These are phyloP conservation scores for Pichia pseudocactophila DNA, from an alignment of 805 yeast species.

Conservation along the genomic window DNA sequence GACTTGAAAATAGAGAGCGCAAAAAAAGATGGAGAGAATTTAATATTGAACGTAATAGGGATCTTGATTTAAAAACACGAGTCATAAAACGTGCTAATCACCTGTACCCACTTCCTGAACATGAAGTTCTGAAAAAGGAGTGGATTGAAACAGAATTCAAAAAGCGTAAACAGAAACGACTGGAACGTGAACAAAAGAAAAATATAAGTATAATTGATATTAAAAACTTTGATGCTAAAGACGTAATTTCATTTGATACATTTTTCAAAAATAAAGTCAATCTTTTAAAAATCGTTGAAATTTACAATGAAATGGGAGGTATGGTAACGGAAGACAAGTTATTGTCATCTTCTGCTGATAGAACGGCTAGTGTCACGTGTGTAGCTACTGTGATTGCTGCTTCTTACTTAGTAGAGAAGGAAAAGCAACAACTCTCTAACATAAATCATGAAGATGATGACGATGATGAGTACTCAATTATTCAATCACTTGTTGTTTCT, in stretches of 20 bases:
- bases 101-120: constrained; percentile 53
- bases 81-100: constrained; percentile 62
- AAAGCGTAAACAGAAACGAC: constrained; percentile 52
- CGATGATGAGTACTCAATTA: constrained; percentile 18
- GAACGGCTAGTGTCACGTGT: constrained; percentile 19
- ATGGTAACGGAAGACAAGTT: constrained; percentile 13
- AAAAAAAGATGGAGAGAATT: constrained; percentile 80
- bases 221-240: constrained; percentile 7
- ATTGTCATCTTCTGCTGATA: constrained; percentile 11
- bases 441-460: constrained; percentile 9
- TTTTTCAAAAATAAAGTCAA: constrained; percentile 9
- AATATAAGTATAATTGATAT: constrained; percentile 6
- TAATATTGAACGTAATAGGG: constrained; percentile 74
- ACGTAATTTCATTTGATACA: constrained; percentile 3
- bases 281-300: constrained; percentile 7
- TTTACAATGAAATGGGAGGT: constrained; percentile 31
- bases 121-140: constrained; percentile 40
- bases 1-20: constrained; percentile 64
- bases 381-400: constrained; percentile 21
- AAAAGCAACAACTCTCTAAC: neutral
- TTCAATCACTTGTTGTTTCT: constrained; percentile 25
- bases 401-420: constrained; percentile 14
- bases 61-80: constrained; percentile 75
- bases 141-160: constrained; percentile 77
- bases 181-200: constrained; percentile 35